Base-by-base conservation (phyloP, 306 rosid genomes). In the Senna siamea region DNA sequence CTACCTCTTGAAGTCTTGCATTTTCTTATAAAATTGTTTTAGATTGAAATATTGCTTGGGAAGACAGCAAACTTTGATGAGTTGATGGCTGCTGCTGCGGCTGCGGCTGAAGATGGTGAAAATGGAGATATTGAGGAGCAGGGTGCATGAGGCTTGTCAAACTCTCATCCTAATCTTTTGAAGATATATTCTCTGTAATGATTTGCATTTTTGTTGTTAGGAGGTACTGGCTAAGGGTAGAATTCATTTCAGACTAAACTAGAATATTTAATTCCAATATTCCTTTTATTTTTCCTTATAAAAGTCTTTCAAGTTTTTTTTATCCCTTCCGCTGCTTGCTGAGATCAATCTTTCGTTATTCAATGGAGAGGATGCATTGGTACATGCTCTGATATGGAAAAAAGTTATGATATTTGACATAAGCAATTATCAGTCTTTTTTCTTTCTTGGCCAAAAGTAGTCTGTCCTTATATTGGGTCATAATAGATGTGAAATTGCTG, bases 1-100 rank as follows among this genome's bases (percentile, higher is more conserved):
- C 61, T 52, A 5, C 14, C 41, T 57, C 52, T 51, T 10, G 9
- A 71, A 53, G 58, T 50, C 56, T 72, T 38, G 52, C 32, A 48
- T 12, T 23, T 70, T 57, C 23, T 67, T 7, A 7, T 37, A 66
- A 75, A 52, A 7, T 22, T 62, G 57, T 69, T 62, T 34, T 76
- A 90, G 93, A 90, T 90, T 56, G 96, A 90, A 82, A 90, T 90
- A 52, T 0, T 88, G 61, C 89, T 90, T 3, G 92, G 86, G 59
- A 90, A 88, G 85, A 86, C 93, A 0, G 90, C 83, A 72, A 86
- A 88, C 73, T 90, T 90, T 22, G 96, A 90, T n/a, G 91, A 86
- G 79, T 66, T 88, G 78, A 88, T 90, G 96, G 88, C 90, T 0
- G 93, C 90, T 1, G 91, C 89, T 1, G 60, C 89, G 38, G 91